Percentiles rank a stretch among this genome's conserved stretches.
These are phyloP conservation scores for Corylus americana DNA, from an alignment of 306 rosid genomes.

Conservation along the genomic window DNA sequence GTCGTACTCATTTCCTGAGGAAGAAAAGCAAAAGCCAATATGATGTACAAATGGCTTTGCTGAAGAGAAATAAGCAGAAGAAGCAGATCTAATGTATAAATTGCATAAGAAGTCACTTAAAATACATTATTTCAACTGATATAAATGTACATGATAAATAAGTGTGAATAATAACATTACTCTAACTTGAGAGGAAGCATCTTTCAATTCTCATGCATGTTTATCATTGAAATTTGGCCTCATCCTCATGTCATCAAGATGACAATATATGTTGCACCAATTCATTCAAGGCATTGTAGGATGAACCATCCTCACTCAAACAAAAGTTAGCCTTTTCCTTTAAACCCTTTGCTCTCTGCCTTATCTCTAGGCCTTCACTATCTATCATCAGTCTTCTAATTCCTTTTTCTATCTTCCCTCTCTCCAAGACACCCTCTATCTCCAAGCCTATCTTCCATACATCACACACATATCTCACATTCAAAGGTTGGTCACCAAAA, in stretches of 20 bases:
- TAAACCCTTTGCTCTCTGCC: neutral
- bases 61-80: too few species aligned
- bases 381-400: neutral
- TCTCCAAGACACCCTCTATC: slow-evolving; percentile 5
- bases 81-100: too few species aligned
- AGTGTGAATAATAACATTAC: too few species aligned
- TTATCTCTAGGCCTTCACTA: neutral
- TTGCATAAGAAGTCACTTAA: too few species aligned
- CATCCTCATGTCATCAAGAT: neutral
- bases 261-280: neutral
- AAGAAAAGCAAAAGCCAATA: too few species aligned
- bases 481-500: neutral
- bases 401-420: neutral
- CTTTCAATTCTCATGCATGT: too few species aligned
- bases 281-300: neutral
- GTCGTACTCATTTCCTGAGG: too few species aligned
- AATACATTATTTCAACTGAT: too few species aligned
- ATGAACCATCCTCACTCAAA: neutral
- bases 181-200: too few species aligned
- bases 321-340: neutral
- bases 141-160: too few species aligned
- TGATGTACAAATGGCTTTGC: too few species aligned
- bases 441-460: slow-evolving; percentile 2
- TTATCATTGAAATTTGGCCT: neutral
- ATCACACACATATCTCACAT: neutral